These are phyloP conservation scores for Moricandia arvensis DNA, from an alignment of 345 rosid species.

Conservation along the genomic window DNA sequence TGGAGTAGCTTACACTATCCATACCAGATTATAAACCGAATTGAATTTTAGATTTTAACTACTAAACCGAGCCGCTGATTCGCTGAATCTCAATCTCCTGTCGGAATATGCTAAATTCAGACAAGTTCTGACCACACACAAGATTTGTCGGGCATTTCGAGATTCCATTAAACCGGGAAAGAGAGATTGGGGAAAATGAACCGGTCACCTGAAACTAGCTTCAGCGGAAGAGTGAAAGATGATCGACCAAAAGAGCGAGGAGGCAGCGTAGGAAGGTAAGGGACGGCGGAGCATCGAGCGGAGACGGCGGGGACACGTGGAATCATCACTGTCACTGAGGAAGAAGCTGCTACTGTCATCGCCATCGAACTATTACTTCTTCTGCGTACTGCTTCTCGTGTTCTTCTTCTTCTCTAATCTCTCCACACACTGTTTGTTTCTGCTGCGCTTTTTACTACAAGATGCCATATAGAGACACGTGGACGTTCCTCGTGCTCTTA, in stretches of 20 bases:
- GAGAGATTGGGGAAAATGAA: background rate
- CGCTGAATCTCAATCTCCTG: background rate
- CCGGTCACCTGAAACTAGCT: slow-evolving; percentile 50
- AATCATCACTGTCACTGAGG: slow-evolving; percentile 58
- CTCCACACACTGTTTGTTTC: slow-evolving; percentile 23
- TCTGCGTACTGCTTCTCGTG: background rate
- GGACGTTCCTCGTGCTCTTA: slow-evolving; percentile 36
- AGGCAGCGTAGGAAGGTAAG: slow-evolving; percentile 43
- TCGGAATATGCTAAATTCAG: background rate
- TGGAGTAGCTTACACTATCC: background rate
- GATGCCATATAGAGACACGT: slow-evolving; percentile 51
- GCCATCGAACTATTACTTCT: slow-evolving; percentile 29
- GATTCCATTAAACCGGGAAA: background rate
- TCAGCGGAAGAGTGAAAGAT: slow-evolving; percentile 42
- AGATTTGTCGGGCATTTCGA: background rate
- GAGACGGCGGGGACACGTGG: slow-evolving; percentile 44
- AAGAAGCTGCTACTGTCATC: slow-evolving; percentile 66
- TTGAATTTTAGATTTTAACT: too few species aligned
- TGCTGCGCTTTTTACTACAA: slow-evolving; percentile 21
- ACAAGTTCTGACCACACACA: background rate
- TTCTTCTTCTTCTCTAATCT: slow-evolving; percentile 13
- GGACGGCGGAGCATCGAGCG: slow-evolving; percentile 51
- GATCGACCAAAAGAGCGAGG: slow-evolving; percentile 41
- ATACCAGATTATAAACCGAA: background rate
- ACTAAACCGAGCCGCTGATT: slow-evolving; percentile 9